Percentiles rank a stretch among this genome's conserved stretches.
phyloP scores from a whole-genome alignment of 1,284 basidiomycete species.

The Flammula alnicola region DNA sequence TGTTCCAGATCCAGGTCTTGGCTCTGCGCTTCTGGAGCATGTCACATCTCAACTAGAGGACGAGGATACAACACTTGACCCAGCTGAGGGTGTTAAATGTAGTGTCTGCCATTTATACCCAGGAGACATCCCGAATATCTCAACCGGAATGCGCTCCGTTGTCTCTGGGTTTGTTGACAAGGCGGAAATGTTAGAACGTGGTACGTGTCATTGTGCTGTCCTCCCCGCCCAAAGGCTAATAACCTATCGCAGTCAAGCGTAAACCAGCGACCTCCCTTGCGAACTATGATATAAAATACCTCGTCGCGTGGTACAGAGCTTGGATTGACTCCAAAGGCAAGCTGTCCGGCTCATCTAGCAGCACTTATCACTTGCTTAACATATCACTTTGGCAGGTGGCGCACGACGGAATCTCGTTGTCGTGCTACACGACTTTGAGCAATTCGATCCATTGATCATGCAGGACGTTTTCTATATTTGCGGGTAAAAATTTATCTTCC shows the following conservation, averaged over 20 bases:
- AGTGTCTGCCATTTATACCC: constrained; percentile 59
- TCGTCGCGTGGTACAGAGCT: constrained; percentile 61
- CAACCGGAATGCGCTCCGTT: constrained; percentile 58
- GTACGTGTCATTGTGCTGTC: constrained; percentile 24
- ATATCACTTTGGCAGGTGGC: background rate
- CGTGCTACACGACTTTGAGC: constrained; percentile 72
- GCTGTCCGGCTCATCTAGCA: constrained; percentile 5
- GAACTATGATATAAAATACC: constrained; percentile 59
- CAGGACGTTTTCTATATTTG: constrained; percentile 72
- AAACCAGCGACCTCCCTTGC: constrained; percentile 56
- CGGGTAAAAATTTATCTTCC: constrained; percentile 61
- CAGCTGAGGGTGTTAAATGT: constrained; percentile 28
- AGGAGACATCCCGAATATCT: constrained; percentile 58
- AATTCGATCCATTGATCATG: constrained; percentile 60
- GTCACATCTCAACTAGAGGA: constrained; percentile 41
- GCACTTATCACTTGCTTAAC: background rate
- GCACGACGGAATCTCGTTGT: constrained; percentile 49
- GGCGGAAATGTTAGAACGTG: constrained; percentile 27
- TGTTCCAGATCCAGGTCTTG: constrained; percentile 26
- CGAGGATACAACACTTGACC: constrained; percentile 5
- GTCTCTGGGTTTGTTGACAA: constrained; percentile 57
- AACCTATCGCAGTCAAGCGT: constrained; percentile 37
- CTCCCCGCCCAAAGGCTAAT: background rate
- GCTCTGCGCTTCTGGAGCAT: constrained; percentile 49
- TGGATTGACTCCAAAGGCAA: constrained; percentile 42